Conservation (phyloP, 176 grass and related monocot species). For the Oropetium thomaeum region DNA sequence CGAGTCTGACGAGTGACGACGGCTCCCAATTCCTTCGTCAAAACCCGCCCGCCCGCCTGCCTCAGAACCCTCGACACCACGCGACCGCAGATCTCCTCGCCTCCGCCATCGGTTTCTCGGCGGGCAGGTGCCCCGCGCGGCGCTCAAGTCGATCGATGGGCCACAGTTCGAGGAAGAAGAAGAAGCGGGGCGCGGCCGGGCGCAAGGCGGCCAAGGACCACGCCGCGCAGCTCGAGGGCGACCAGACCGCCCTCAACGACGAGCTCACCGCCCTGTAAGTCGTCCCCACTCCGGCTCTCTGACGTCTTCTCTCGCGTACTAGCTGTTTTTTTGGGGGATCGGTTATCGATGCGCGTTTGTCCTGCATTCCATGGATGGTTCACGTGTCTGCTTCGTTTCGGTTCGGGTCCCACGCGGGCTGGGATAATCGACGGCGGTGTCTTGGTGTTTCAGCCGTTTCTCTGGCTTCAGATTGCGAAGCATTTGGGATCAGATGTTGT, state of each 20-base stretch:
- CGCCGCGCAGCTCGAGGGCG: slow-evolving; percentile 51
- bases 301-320: not conserved
- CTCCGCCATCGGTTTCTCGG: not conserved
- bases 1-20: too few species aligned
- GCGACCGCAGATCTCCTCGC: slow-evolving; percentile 29
- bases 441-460: not conserved
- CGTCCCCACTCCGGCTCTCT: not conserved
- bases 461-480: not conserved
- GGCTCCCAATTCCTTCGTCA: slow-evolving; percentile 6
- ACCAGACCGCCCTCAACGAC: slow-evolving; percentile 62
- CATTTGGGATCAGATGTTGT: not conserved
- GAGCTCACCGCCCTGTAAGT: slow-evolving; percentile 90
- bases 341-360: not conserved
- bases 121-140: not conserved
- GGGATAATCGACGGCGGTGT: not conserved
- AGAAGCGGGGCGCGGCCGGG: slow-evolving; percentile 61
- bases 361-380: not conserved
- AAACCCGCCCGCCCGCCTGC: slow-evolving; percentile 14
- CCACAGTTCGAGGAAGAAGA: slow-evolving; percentile 88
- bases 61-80: not conserved
- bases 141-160: slow-evolving; percentile 51
- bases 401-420: not conserved
- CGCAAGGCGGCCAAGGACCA: slow-evolving; percentile 76
- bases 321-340: not conserved
- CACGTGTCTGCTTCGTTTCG: not conserved